These are phyloP conservation scores for Gossypium anomalum DNA, from an alignment of 345 rosid genomes.

Conservation along the genomic window DNA sequence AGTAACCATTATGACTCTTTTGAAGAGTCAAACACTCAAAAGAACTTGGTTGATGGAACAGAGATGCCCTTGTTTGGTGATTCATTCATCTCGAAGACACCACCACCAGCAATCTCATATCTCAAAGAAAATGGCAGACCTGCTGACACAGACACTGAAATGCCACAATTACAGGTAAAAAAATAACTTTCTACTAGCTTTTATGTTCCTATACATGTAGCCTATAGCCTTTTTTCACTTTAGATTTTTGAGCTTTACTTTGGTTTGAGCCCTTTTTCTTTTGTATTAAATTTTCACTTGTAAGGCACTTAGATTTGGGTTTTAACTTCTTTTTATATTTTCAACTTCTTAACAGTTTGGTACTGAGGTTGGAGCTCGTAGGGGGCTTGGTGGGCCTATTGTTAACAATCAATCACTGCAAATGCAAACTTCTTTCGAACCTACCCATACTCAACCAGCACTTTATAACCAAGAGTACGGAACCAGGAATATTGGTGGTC, in stretches of 20 bases:
- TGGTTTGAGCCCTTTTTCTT: not conserved
- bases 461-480: constrained; percentile 22
- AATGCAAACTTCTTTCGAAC: constrained; percentile 32
- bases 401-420: constrained; percentile 34
- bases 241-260: not conserved
- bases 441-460: constrained; percentile 22
- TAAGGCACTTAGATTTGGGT: not conserved
- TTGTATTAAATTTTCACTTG: not conserved
- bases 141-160: constrained; percentile 22
- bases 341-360: constrained; percentile 21
- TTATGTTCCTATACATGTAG: not conserved
- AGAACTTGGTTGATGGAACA: constrained; percentile 25
- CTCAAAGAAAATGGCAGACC: constrained; percentile 17
- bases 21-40: constrained; percentile 38
- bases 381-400: constrained; percentile 25
- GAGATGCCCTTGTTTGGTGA: constrained; percentile 28
- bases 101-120: constrained; percentile 24
- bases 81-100: constrained; percentile 6
- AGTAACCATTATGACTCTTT: constrained; percentile 40
- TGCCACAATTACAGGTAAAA: constrained; percentile 41
- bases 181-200: not conserved
- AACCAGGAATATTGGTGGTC: constrained; percentile 16
- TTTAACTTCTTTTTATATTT: constrained; percentile 2
- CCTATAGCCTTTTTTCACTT: not conserved
- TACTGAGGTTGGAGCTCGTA: constrained; percentile 20